Base-by-base conservation (phyloP, 805 yeast species). In the Barnettozyma salicaria region DNA sequence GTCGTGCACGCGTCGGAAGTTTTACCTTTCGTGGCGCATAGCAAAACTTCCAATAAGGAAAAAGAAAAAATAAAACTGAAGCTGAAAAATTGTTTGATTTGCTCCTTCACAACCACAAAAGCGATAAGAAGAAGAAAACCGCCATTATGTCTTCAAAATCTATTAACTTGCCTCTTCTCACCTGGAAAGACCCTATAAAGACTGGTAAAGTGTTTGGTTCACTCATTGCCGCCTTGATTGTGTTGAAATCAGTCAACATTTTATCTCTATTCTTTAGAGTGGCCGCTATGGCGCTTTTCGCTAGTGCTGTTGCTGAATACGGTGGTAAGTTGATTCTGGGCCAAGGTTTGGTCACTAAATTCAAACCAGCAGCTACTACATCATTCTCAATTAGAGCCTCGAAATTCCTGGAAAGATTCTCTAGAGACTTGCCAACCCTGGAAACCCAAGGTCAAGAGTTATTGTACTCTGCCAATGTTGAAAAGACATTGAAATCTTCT, bases 151-250 rank as follows among this genome's bases (percentile, higher is more conserved):
- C 41, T 11, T 11, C 25, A 12, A 34, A 39, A 20, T 35, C 40
- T 19, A 28, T 39, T 21, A 32, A 40, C 41, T 41, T 44, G 14
- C 48, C 58, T 20, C 65, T 84, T 48, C 66, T 85, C 43, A 76
- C 86, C 45, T 84, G 94, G 95, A 65, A 72, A 47, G 68, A 80
- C 56, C 92, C 97, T 29, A 66, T 72, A 46, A 70, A 71, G 56
- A 79, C 96, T 35, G 96, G 82, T 44, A 78, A 79, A 55, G 76
- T 81, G 30, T 75, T 87, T 50, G 92, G 82, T 30, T 68, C 76
- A 24, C 67, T 80, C 43, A 55, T 85, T 31, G 58, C 68, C 20
- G 60, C 69, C 19, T 64, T 84, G 54, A 46, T 80, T 36, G 58
- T 79, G 24, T 54, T 81, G 51, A 83, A 81, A 59, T 72, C 66